These are phyloP conservation scores for Suillus cothurnatus DNA, from an alignment of 768 basidiomycete genomes.

Conservation along the genomic window DNA sequence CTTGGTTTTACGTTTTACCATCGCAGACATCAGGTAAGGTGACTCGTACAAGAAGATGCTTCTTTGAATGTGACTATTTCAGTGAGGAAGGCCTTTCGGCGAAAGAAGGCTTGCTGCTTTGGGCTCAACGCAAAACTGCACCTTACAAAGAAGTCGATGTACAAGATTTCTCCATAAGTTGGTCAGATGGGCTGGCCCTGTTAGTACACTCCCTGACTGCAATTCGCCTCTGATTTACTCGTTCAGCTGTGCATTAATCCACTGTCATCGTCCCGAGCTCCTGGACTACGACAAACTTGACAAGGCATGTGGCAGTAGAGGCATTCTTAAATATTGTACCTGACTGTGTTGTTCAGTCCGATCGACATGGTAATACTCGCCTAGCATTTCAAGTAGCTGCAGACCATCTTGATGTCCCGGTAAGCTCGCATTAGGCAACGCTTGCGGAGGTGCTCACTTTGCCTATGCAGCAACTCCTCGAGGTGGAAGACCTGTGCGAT, in stretches of 20 bases:
- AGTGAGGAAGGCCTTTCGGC: constrained; percentile 99
- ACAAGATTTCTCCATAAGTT: constrained; percentile 90
- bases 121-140: constrained; percentile 97
- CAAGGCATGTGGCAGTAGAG: constrained; percentile 53
- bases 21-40: constrained; percentile 93
- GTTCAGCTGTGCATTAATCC: constrained; percentile 93
- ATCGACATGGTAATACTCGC: constrained; percentile 80
- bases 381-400: constrained; percentile 89
- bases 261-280: constrained; percentile 95
- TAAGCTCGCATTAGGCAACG: constrained; percentile 41
- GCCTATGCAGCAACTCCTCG: constrained; percentile 77
- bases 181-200: constrained; percentile 96
- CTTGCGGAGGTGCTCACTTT: not conserved
- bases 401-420: constrained; percentile 88
- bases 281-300: constrained; percentile 86
- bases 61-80: constrained; percentile 18
- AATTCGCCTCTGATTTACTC: constrained; percentile 13
- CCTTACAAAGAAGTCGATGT: constrained; percentile 92
- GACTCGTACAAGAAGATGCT: not conserved
- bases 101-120: constrained; percentile 94
- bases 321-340: constrained; percentile 3
- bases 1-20: constrained; percentile 94
- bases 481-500: constrained; percentile 95
- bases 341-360: constrained; percentile 46
- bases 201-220: constrained; percentile 39